Evolutionary conservation across 2,329 filamentous ascomycete genomes (phyloP), one percentile per base, ranked within the genome.

Genomic region (Metarhizium sp.): DNA sequence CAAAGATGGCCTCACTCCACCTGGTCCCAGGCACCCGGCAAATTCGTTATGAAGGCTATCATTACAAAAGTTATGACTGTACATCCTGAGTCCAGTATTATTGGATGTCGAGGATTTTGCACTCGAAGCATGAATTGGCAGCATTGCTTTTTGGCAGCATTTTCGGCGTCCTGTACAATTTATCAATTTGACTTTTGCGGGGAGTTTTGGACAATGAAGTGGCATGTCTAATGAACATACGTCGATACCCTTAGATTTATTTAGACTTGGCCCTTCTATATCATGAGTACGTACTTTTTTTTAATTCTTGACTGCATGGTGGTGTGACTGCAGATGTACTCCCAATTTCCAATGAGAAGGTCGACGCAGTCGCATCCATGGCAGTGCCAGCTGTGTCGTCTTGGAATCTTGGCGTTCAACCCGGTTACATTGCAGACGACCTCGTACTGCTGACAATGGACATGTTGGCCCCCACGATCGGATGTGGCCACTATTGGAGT

Each of bases 231-330:
- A 47, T 36, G 55, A 49, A 30, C 25, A 47, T 36, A 11, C 2
- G 4, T 20, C 25, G 47, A 47, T 32, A 34, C 18, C 42, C 51
- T 50, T 51, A 50, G 45, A 29, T 48, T 57, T 53, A 34, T 48
- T 57, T 53, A 34, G 25, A 53, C 47, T 54, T 57, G 55, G 51
- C 53, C 50, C 55, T 38, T 34, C 51, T 40, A 53, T 50, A 6
- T 30, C 32, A 29, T 29, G 29, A 16, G 5, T 16, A 40, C 11
- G 25, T 25, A 25, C 25, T 25, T 25, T 25, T 25, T 25, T 40
- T 13, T 6, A 5, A 40, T 13, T 40, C 38, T 13, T 40, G 10
- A 34, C 14, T 40, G 38, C 13, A 40, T 40, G 5, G 13, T 40
- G 38, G 10, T 40, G 25, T 25, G 25, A 25, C 25, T 25, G 25